Evolutionary conservation across 495 filamentous ascomycete species (phyloP).

Genomic region (Rusavskia elegans): DNA sequence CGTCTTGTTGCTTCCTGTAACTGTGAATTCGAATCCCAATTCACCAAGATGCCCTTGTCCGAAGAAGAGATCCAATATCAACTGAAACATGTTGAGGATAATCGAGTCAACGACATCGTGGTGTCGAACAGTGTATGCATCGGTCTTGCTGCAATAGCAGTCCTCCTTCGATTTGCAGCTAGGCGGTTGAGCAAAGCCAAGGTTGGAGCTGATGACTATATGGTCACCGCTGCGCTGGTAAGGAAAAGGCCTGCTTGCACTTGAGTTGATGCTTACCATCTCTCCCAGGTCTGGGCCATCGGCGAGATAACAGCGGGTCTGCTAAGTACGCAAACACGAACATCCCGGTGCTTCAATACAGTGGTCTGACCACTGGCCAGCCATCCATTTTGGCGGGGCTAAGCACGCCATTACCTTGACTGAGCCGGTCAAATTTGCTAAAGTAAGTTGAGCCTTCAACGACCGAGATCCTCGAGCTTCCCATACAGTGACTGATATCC

Average conservation of each 20-base stretch:
- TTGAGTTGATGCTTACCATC: neutral
- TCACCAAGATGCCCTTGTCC: no score
- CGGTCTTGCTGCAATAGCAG: slow-evolving; percentile 20
- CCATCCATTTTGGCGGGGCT: slow-evolving; percentile 3
- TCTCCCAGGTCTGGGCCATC: neutral
- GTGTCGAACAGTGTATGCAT: slow-evolving; percentile 23
- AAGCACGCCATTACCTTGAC: slow-evolving; percentile 4
- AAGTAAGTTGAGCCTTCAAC: neutral
- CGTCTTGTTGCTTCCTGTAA: no score
- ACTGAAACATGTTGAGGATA: slow-evolving; percentile 1
- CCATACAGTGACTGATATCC: no score
- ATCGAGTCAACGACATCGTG: slow-evolving; percentile 22
- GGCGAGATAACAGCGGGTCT: neutral
- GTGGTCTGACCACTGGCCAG: neutral
- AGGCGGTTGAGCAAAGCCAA: slow-evolving; percentile 22
- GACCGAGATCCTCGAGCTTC: neutral
- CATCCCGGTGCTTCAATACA: no score
- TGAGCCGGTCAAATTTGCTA: slow-evolving; percentile 3
- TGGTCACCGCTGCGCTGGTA: slow-evolving; percentile 12
- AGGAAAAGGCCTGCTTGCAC: neutral
- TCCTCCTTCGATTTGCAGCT: slow-evolving; percentile 23
- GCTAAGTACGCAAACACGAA: neutral
- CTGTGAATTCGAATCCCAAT: no score
- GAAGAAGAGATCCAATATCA: slow-evolving; percentile 1
- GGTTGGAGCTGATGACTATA: slow-evolving; percentile 27